phyloP scores from a whole-genome alignment of 176 grass and related monocot species.

The Tuctoria greenei region DNA sequence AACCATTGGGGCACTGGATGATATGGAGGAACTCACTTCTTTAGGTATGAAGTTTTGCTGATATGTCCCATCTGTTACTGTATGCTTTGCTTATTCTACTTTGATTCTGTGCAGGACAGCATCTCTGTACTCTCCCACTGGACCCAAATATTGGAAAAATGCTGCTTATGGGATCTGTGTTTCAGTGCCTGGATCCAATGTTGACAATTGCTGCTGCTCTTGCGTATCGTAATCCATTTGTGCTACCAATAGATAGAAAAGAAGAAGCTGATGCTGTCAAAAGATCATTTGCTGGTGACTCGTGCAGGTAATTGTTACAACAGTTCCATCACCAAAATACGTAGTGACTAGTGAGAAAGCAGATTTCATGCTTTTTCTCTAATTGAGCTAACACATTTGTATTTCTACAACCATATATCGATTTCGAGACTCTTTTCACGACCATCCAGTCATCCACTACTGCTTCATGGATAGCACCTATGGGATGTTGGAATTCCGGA shows the following conservation, averaged over 20 bases:
- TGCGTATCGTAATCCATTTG: constrained; percentile 84
- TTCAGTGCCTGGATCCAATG: constrained; percentile 88
- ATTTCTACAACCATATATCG: neutral
- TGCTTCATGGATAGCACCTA: constrained; percentile 1
- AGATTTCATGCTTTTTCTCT: neutral
- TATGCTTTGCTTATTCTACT: constrained; percentile 9
- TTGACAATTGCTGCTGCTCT: constrained; percentile 92
- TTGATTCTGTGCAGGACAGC: constrained; percentile 55
- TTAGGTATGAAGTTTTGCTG: constrained; percentile 55
- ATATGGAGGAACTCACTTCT: constrained; percentile 81
- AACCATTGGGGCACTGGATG: constrained; percentile 86
- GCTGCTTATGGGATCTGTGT: constrained; percentile 88
- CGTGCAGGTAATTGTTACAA: constrained; percentile 65
- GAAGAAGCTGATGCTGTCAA: constrained; percentile 95
- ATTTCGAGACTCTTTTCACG: neutral
- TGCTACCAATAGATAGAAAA: constrained; percentile 90
- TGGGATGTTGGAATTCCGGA: too few species aligned
- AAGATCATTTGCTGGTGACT: constrained; percentile 86
- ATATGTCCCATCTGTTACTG: neutral
- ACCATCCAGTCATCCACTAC: neutral
- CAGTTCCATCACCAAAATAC: constrained; percentile 28
- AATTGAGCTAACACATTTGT: neutral
- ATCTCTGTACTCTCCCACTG: constrained; percentile 83
- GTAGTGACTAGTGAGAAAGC: constrained; percentile 7
- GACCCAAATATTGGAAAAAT: constrained; percentile 98